Evolutionary conservation across 768 basidiomycete species (phyloP), one percentile per base, ranked within the genome.

Genomic region (Lanmaoa pseudosensibilis): DNA sequence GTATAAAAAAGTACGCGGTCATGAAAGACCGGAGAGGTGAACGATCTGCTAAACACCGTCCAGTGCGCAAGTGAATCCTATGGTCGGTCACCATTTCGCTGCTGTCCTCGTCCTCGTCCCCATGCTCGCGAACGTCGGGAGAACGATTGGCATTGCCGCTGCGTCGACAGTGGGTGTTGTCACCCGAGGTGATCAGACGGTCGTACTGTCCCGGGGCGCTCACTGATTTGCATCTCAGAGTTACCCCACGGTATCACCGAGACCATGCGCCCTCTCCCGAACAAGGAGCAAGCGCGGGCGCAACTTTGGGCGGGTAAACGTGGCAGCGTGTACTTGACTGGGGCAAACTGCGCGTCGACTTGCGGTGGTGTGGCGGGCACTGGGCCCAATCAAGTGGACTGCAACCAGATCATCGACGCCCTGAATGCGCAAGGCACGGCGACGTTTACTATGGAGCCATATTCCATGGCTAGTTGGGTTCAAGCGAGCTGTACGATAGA

Each of bases 331-430:
- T 6, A 46, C 41, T 21, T 58, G 47, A 59, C 37, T 1, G 37
- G 56, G 19, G 47, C n/a, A 25, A 45, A 23, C 23, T 49, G 55
- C 23, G 47, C 56, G 13, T 34, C 37, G 25, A 44, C 37, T 3
- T 55, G 55, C 23, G 32, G 10, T 15, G 55, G 55, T 2, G 27
- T 47, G 8, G 46, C 55, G n/a, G 43, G 43, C 5, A 40, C 46
- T 18, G 50, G 58, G 7, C 58, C 43, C 7, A 60, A 50, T 54
- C 51, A 54, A 32, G 51, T 10, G n/a, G 57, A 60, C 41, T 54
- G 51, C 5, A 49, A 45, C 25, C 50, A 54, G 40, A 44, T 45
- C 6, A 48, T 59, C 9, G 37, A 27, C 25, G 25, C 25, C 2
- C 9, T 59, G 10, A 32, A 52, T 32, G 33, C 39, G 21, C 32